Evolutionary conservation across 1,139 yeast species (phyloP), one percentile per base, ranked within the genome.

Genomic region (Lodderomyces theae): DNA sequence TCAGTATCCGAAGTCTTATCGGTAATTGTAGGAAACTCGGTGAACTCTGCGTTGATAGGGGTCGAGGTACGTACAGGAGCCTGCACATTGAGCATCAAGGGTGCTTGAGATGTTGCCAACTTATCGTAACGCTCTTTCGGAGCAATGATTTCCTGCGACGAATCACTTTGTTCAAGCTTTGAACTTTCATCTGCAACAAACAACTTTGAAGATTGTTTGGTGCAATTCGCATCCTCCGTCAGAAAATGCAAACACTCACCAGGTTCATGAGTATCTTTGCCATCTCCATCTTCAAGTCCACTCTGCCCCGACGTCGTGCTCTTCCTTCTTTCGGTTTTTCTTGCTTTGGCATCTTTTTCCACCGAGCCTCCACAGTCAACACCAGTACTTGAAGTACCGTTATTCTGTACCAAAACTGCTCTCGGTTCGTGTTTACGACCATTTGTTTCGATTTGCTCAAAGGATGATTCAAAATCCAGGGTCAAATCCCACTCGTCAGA

Each of bases 1-100:
- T 29, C 37, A n/a, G 36, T 23, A 18, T 25, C 17, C 11, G 33
- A 16, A 6, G 44, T 44, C 12, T 28, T 39, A 16, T 33, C 38
- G 13, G 42, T 42, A 2, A 43, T 40, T 9, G 18, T 16, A n/a
- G 22, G 34, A 9, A 18, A 18, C 23, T 34, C 38, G 2, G 41
- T 31, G 10, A 36, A 40, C 16, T 37, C 35, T 13, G 32, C 36
- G n/a, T 19, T 17, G 6, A 19, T 12, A n/a, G 43, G 40, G 11
- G 40, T 37, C 16, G 36, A 37, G n/a, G 40, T 33, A 13, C 32
- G 21, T 15, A 30, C 22, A 10, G 24, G 26, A 3, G 35, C 12
- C 7, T 25, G 24, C n/a, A n/a, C 15, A 28, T 18, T 23, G 6
- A 23, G 12, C 3, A 4, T 13, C 31, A 28, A 15, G 3, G 31